Evolutionary conservation across 768 basidiomycete genomes (phyloP), one percentile per base, ranked within the genome.

Genomic region (Mycena galericulata): DNA sequence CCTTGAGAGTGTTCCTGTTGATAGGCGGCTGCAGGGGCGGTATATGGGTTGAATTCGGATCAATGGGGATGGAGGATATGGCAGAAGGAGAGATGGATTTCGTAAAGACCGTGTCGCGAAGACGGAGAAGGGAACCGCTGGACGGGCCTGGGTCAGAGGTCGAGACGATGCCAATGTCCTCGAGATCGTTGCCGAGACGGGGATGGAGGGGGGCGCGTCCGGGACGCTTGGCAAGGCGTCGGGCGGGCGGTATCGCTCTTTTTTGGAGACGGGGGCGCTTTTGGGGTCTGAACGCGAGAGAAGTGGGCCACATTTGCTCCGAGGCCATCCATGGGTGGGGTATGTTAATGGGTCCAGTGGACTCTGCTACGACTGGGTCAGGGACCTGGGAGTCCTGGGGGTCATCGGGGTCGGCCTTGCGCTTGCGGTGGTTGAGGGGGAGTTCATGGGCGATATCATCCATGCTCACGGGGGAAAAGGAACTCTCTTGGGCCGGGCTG

Each of bases 1-100:
- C 94, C 74, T 89, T 90, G 72, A 98, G 84, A 1, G 94, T 95
- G 47, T 90, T 88, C 41, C 92, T 86, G 74, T 94, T 96, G 76
- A 97, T 93, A 46, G 92, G 87, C 0, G 96, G 95, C 34, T 85
- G 83, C 46, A 87, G 80, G 38, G 92, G 83, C 9, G 93, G 94
- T 67, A 94, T 87, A 69, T 90, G 87, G 4, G 87, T 83, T 2
- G 85, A 79, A 70, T 75, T 80, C 65, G 80, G 75, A 75, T 85
- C 85, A 75, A 86, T 69, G 71, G 85, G 74, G 74, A 86, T 62
- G 65, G 75, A 72, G 69, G 81, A 76, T 27, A 77, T 68, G 36
- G 72, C 63, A 47, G 74, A 75, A 62, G 74, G 76, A 67, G 74
- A 77, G 51, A 57, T 74, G 69, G 73, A 78, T 72, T 71, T 80